Conservation (phyloP, 306 rosid genomes). For the Lathyrus oleraceus region DNA sequence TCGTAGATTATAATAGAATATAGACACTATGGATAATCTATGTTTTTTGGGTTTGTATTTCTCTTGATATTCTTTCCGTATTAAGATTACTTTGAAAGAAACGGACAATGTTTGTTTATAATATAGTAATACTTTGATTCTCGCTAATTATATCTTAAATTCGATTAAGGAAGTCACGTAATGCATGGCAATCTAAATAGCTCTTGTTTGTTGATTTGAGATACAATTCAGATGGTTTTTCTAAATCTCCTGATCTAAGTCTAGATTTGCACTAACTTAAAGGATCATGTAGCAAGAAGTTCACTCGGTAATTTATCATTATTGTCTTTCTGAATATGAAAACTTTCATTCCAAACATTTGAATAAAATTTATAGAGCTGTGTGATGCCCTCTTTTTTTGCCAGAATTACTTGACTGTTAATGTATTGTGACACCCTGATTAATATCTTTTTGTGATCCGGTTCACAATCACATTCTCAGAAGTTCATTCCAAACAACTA, state of each 20-base stretch:
- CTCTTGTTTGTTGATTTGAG: not conserved
- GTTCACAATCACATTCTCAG: not conserved
- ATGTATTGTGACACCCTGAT: not conserved
- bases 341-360: not conserved
- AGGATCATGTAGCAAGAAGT: not conserved
- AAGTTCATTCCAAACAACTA: too few relatives aligned
- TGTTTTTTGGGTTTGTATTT: not conserved
- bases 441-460: not conserved
- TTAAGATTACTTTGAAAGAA: not conserved
- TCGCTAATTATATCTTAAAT: not conserved
- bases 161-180: too few relatives aligned
- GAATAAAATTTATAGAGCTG: not conserved
- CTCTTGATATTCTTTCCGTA: not conserved
- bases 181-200: not conserved
- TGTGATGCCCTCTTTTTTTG: not conserved
- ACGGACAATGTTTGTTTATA: not conserved
- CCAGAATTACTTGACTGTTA: not conserved
- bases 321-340: constrained; percentile 1
- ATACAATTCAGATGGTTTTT: not conserved
- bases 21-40: too few relatives aligned
- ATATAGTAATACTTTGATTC: not conserved
- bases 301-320: not conserved
- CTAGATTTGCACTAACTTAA: not conserved
- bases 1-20: not conserved
- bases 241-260: not conserved